A percentile compares a stretch with the other conserved stretches of the same genome.
Evolutionary conservation across 345 rosid species (phyloP).

Genomic region (Gossypium ekmanianum): DNA sequence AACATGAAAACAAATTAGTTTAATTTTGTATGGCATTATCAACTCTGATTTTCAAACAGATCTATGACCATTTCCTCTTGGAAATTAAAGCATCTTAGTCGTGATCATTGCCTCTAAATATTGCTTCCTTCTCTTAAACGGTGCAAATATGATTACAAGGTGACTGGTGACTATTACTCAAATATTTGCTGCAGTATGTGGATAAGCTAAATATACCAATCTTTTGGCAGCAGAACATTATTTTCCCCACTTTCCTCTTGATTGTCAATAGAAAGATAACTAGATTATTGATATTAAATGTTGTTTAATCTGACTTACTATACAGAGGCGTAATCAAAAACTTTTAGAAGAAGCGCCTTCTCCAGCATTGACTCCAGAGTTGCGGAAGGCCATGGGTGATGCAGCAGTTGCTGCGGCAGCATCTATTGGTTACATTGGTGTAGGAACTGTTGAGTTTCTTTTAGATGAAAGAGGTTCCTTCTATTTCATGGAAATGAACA

Average conservation of each 20-base stretch:
- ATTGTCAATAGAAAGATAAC: conserved; percentile 6
- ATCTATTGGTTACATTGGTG: conserved; percentile 95
- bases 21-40: neutral
- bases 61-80: neutral
- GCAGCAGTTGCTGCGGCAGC: conserved; percentile 99
- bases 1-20: neutral
- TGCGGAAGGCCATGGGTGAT: conserved; percentile 99
- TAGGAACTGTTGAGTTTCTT: conserved; percentile 95
- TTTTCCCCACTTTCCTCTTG: neutral
- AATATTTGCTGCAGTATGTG: neutral
- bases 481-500: conserved; percentile 99
- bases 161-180: neutral
- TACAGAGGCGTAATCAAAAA: conserved; percentile 94
- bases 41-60: neutral
- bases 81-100: neutral
- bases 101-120: neutral
- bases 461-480: conserved; percentile 97
- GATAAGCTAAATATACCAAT: neutral
- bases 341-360: conserved; percentile 98
- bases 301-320: conserved; percentile 25
- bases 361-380: conserved; percentile 90
- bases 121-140: neutral
- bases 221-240: neutral
- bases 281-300: conserved; percentile 10
- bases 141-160: neutral